A percentile compares a stretch with the other conserved stretches of the same genome.
Evolutionary conservation across 169 alveolate species (phyloP).

Genomic region (Plasmodium yoelii): DNA sequence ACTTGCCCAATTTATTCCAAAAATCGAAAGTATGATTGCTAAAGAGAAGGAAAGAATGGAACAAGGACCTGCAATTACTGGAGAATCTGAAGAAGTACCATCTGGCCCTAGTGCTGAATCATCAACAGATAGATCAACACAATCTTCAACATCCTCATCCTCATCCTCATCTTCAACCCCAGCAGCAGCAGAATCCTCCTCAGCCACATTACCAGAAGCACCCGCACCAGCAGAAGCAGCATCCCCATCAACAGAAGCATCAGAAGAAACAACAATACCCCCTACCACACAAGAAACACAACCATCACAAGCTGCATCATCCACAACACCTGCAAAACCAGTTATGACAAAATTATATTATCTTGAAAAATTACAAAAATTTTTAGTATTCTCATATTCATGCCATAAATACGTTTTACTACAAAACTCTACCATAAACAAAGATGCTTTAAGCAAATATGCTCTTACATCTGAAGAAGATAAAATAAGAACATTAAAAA

Average conservation of each 20-base stretch:
- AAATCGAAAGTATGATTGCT: slow-evolving; percentile 14
- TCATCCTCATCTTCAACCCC: background rate
- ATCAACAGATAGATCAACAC: background rate
- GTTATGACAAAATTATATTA: slow-evolving; percentile 27
- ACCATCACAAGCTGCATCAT: too few relatives aligned
- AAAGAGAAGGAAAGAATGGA: slow-evolving; percentile 14
- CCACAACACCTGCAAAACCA: slow-evolving; percentile 6
- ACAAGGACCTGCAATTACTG: background rate
- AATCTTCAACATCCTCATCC: background rate
- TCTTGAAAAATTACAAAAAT: slow-evolving; percentile 26
- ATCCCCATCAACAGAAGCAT: background rate
- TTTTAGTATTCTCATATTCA: slow-evolving; percentile 19
- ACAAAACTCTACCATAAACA: slow-evolving; percentile 15
- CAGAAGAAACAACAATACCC: background rate
- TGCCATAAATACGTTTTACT: slow-evolving; percentile 43
- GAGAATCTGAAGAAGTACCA: too few relatives aligned
- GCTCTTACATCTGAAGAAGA: background rate
- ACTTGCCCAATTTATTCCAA: slow-evolving; percentile 20
- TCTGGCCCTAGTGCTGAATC: background rate
- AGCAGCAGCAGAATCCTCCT: background rate
- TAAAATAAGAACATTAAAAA: background rate
- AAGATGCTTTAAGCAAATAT: slow-evolving; percentile 4
- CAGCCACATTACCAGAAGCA: background rate
- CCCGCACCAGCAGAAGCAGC: background rate
- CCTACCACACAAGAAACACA: too few relatives aligned